Conservation (phyloP, 805 yeast genomes). For the Candida michaelii region DNA sequence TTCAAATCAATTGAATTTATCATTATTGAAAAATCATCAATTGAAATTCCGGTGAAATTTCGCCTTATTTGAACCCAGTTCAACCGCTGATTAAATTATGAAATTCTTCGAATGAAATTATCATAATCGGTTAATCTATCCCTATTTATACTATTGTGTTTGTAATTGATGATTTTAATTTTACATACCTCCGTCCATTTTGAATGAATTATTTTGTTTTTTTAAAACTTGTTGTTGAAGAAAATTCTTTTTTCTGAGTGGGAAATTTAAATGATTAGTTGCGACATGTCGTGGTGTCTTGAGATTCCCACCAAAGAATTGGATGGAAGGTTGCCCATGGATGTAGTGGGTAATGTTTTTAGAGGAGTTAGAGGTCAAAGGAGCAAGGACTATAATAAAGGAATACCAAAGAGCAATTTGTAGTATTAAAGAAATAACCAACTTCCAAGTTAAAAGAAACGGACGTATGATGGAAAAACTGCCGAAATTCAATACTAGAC, state of each 20-base stretch:
- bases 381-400: background rate
- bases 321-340: background rate
- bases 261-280: conserved; percentile 5
- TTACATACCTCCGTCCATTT: conserved; percentile 63
- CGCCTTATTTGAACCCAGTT: background rate
- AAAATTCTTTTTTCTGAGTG: conserved; percentile 6
- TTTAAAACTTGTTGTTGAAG: conserved; percentile 4
- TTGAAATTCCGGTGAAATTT: conserved; percentile 1
- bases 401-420: too few species aligned
- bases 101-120: background rate
- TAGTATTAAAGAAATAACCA: too few species aligned
- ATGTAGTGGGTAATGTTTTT: too few species aligned
- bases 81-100: background rate
- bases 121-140: background rate
- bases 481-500: background rate
- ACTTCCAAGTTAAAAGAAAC: too few species aligned
- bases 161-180: background rate
- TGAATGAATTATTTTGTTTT: conserved; percentile 18
- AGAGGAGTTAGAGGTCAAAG: too few species aligned
- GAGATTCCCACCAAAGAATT: background rate
- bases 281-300: conserved; percentile 6
- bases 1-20: background rate
- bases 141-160: background rate
- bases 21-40: background rate
- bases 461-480: background rate